These are phyloP conservation scores for Gossypium thurberi DNA, from an alignment of 345 rosid species.

Conservation along the genomic window DNA sequence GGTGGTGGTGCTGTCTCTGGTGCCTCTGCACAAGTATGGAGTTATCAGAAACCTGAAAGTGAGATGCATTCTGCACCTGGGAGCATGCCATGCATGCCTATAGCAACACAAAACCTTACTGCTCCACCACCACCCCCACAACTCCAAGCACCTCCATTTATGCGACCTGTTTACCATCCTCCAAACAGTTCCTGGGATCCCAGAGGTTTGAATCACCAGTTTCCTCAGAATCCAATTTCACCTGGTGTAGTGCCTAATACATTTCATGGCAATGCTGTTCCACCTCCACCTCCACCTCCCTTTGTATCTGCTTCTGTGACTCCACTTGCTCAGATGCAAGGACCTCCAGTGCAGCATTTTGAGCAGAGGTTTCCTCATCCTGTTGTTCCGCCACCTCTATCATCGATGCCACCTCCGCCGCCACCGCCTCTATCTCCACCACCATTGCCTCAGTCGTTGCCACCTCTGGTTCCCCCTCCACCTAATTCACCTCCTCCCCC, in stretches of 20 bases:
- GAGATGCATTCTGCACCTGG: constrained; percentile 45
- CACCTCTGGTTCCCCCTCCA: constrained; percentile 80
- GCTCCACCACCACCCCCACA: constrained; percentile 66
- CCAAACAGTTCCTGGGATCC: constrained; percentile 77
- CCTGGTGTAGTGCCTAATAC: constrained; percentile 40
- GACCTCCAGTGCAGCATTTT: constrained; percentile 51
- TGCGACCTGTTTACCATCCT: constrained; percentile 58
- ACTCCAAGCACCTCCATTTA: constrained; percentile 60
- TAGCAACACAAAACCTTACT: constrained; percentile 46
- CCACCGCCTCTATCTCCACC: constrained; percentile 51
- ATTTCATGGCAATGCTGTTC: constrained; percentile 44
- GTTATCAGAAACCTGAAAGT: constrained; percentile 29
- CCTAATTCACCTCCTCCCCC: constrained; percentile 68
- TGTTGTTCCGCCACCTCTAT: constrained; percentile 37
- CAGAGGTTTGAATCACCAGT: constrained; percentile 48
- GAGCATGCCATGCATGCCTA: constrained; percentile 46
- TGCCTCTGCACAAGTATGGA: constrained; percentile 34
- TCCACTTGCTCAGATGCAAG: constrained; percentile 68
- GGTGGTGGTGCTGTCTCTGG: constrained; percentile 29
- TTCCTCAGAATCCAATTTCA: constrained; percentile 46
- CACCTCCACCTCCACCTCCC: constrained; percentile 42
- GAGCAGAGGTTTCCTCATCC: constrained; percentile 57
- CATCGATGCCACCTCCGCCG: constrained; percentile 40
- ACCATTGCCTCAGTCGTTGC: constrained; percentile 67
- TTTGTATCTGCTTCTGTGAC: constrained; percentile 66